phyloP scores from a whole-genome alignment of 768 basidiomycete genomes.

The Termitomyces sp. region DNA sequence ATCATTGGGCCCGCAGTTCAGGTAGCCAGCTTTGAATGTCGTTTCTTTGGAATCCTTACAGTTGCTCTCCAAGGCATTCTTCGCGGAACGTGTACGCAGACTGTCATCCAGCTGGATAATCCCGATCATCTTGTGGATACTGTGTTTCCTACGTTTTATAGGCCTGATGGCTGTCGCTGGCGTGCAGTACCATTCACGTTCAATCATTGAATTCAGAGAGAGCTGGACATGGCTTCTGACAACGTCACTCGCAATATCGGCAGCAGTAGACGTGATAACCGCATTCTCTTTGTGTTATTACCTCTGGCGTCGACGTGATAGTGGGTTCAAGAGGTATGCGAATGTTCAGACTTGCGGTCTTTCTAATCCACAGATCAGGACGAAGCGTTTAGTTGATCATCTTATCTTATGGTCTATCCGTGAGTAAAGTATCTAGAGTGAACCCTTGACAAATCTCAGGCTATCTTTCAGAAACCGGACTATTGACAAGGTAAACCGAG shows the following conservation, averaged over 20 bases:
- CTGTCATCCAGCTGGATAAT: constrained; percentile 1
- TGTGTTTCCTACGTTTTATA: constrained; percentile 1
- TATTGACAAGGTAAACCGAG: constrained; percentile 6
- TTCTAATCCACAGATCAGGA: neutral
- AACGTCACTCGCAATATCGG: constrained; percentile 4
- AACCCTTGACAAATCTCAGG: neutral
- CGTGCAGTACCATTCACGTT: neutral
- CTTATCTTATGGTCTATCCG: constrained; percentile 11
- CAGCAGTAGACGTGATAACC: constrained; percentile 8
- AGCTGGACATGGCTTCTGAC: constrained; percentile 6
- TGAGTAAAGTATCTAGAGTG: neutral
- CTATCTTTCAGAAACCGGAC: constrained; percentile 5
- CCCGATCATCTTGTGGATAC: constrained; percentile 5
- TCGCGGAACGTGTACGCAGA: constrained; percentile 8
- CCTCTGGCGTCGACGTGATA: constrained; percentile 2
- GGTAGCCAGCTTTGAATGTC: neutral
- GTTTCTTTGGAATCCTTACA: neutral
- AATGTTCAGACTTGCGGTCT: neutral
- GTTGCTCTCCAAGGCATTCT: constrained; percentile 11
- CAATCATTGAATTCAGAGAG: constrained; percentile 1
- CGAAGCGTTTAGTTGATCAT: constrained; percentile 5
- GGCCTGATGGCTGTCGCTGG: constrained; percentile 5
- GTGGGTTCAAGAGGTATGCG: neutral
- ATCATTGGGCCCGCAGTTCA: constrained; percentile 8
- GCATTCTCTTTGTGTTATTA: constrained; percentile 2